Percentiles rank a stretch among this genome's conserved stretches.
phyloP scores from a whole-genome alignment of 306 rosid species.

The Albizia julibrissin region DNA sequence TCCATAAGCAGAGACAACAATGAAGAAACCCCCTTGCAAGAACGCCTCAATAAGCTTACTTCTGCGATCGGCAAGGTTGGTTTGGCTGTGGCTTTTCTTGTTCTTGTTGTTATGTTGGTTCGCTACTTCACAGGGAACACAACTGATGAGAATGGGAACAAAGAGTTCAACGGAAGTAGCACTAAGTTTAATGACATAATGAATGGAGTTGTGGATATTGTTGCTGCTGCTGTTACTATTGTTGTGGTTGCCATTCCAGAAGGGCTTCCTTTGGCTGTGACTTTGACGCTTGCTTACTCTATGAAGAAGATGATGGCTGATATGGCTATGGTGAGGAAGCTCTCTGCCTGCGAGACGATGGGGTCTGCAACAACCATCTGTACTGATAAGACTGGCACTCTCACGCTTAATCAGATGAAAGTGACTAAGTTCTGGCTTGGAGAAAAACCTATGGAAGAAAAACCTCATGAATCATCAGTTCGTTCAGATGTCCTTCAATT shows the following conservation, averaged over 20 bases:
- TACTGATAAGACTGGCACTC: slow-evolving; percentile 49
- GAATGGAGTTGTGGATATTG: slow-evolving; percentile 21
- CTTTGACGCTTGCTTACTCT: slow-evolving; percentile 45
- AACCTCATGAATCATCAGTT: background rate
- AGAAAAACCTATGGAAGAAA: slow-evolving; percentile 9
- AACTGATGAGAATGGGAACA: slow-evolving; percentile 26
- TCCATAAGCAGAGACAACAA: background rate
- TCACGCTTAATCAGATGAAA: slow-evolving; percentile 44
- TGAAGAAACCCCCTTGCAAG: background rate
- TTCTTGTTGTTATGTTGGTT: slow-evolving; percentile 29
- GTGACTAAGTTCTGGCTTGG: slow-evolving; percentile 44
- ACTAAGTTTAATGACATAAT: slow-evolving; percentile 17
- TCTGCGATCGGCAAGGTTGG: slow-evolving; percentile 35
- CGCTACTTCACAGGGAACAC: slow-evolving; percentile 18
- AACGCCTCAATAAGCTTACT: slow-evolving; percentile 25
- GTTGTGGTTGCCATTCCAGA: slow-evolving; percentile 54
- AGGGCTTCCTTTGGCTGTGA: slow-evolving; percentile 45
- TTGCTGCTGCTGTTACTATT: slow-evolving; percentile 41
- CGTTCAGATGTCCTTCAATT: background rate
- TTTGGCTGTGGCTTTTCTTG: slow-evolving; percentile 37
- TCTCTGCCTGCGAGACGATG: slow-evolving; percentile 49
- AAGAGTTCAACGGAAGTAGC: slow-evolving; percentile 20
- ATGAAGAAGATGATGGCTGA: slow-evolving; percentile 57
- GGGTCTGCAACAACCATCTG: slow-evolving; percentile 48
- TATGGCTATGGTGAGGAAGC: slow-evolving; percentile 46